Percentiles rank a stretch among this genome's conserved stretches.
Conservation (phyloP, 2,329 filamentous ascomycete genomes). For the Fusarium clavum region DNA sequence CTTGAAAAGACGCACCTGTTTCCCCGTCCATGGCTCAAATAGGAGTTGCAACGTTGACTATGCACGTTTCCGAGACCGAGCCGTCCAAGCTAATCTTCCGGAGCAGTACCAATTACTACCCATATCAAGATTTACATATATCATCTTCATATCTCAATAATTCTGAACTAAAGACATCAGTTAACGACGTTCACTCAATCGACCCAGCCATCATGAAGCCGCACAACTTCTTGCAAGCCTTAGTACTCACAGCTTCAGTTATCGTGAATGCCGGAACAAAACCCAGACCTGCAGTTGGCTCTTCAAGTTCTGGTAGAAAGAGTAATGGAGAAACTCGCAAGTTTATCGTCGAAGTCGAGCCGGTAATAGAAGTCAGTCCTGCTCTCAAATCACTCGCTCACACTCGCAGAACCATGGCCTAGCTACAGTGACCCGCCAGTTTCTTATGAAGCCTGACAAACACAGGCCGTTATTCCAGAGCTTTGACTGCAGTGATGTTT, state of each 20-base stretch:
- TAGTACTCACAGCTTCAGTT: constrained; percentile 22
- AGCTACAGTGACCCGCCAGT: constrained; percentile 37
- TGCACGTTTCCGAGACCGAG: constrained; percentile 36
- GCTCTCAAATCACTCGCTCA: constrained; percentile 23
- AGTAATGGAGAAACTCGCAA: constrained; percentile 32
- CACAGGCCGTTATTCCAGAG: constrained; percentile 42
- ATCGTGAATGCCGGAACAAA: constrained; percentile 18
- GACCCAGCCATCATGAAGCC: constrained; percentile 31
- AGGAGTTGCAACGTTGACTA: constrained; percentile 28
- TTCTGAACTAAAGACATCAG: neutral
- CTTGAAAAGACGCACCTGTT: constrained; percentile 16
- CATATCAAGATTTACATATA: neutral
- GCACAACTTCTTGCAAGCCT: constrained; percentile 24
- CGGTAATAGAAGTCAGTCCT: constrained; percentile 30
- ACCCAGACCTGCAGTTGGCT: neutral
- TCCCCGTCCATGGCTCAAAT: constrained; percentile 24
- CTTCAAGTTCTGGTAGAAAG: constrained; percentile 2
- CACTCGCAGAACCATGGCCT: constrained; percentile 26
- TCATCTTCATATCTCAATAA: constrained; percentile 5
- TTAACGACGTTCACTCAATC: neutral
- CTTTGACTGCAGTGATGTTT: constrained; percentile 53
- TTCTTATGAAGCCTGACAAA: constrained; percentile 31
- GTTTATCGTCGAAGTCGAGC: constrained; percentile 45
- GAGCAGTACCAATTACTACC: constrained; percentile 20
- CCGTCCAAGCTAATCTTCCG: constrained; percentile 42